Evolutionary conservation across 1,284 basidiomycete species (phyloP), one percentile per base, ranked within the genome.

Genomic region (Ganoderma sinense): DNA sequence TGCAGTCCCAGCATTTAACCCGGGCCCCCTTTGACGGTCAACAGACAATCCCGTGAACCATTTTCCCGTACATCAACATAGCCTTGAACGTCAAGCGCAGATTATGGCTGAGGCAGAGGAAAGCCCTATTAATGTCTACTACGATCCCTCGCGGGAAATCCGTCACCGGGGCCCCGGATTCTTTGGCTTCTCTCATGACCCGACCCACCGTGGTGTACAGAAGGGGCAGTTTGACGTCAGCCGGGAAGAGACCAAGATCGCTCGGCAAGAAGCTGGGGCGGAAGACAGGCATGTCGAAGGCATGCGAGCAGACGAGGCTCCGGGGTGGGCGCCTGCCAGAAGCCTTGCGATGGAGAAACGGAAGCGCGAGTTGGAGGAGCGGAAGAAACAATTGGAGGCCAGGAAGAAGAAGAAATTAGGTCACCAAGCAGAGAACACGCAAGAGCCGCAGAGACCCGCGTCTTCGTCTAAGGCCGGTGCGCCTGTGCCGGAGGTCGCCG

Each of bases 141-240:
- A 96, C 79, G 94, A 98, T 79, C 87, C 95, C 0, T 85, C 88
- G 0, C 84, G 83, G 64, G 97, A 99, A 80, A 89, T 93, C 13
- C 92, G 97, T 10, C 88, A 92, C n/a, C 92, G 92, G 76, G 97
- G 94, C 41, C 96, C 97, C 0, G 97, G 89, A 0, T 95, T 94
- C 82, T 97, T 97, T 79, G 90, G 94, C 76, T 97, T 99, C 80
- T 94, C 94, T 2, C 86, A 80, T 0, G 94, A 97, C 76, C 94
- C 96, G 11, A 51, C 48, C 23, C 10, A 0, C 4, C 48, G 48
- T 75, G 90, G 92, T 69, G 88, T 86, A 39, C 87, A 97, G 41
- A 81, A 81, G 71, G 82, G 83, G 66, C 92, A 98, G 81, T 94
- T 97, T 18, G 88, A 86, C 59, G 79, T 83, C 10, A 85, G 87